A percentile compares a stretch with the other conserved stretches of the same genome.
phyloP scores from a whole-genome alignment of 371 early-diverging fungal genomes.

The Funneliformis caledonium region DNA sequence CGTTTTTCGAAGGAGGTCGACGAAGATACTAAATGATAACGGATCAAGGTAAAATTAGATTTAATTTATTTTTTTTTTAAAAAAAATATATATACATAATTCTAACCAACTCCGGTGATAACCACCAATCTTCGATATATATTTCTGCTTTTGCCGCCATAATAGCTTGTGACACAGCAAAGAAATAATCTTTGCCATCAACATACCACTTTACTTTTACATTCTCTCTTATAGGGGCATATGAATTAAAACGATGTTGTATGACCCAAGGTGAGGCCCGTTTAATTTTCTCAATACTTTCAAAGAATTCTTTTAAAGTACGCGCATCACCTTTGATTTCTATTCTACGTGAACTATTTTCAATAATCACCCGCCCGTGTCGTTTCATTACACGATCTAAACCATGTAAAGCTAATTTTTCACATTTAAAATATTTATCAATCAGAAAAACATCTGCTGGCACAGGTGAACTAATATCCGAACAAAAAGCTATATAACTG shows the following conservation, averaged over 20 bases:
- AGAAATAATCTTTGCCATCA: conserved; percentile 87
- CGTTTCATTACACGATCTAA: conserved; percentile 50
- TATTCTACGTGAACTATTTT: conserved; percentile 65
- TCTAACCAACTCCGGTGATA: conserved; percentile 76
- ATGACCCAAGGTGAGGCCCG: conserved; percentile 72
- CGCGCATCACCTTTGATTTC: conserved; percentile 72
- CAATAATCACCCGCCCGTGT: conserved; percentile 54
- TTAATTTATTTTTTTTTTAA: background rate
- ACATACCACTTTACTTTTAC: conserved; percentile 73
- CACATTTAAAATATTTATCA: conserved; percentile 66
- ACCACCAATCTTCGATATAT: conserved; percentile 92
- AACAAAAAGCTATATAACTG: conserved; percentile 62
- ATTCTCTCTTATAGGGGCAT: conserved; percentile 76
- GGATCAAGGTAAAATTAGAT: background rate
- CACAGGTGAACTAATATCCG: conserved; percentile 52
- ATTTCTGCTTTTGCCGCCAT: conserved; percentile 72
- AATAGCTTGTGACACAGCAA: conserved; percentile 78
- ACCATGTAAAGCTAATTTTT: conserved; percentile 55
- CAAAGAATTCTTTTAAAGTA: conserved; percentile 69
- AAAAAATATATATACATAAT: background rate
- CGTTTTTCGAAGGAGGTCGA: conserved; percentile 75
- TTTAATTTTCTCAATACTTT: conserved; percentile 62
- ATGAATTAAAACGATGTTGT: conserved; percentile 69
- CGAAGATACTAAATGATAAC: conserved; percentile 67
- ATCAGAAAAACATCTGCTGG: conserved; percentile 77